Base-by-base conservation (phyloP, 2,329 filamentous ascomycete genomes). In the Colletotrichum musae region DNA sequence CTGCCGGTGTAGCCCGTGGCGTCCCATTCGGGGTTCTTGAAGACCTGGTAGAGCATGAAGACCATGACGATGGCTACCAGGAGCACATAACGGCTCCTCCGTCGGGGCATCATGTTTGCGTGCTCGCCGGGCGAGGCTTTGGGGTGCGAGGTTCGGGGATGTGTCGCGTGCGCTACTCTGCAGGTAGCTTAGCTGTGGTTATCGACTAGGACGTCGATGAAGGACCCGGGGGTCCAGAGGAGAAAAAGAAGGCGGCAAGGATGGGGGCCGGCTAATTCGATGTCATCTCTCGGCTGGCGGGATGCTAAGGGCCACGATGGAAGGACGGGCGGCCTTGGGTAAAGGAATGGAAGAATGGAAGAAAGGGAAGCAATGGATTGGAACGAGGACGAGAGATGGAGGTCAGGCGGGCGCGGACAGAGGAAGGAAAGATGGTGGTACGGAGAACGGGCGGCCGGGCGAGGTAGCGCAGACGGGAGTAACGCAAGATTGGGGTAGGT, bases 21-120 rank as follows among this genome's bases (percentile, higher is more conserved):
- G 47, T 78, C 74, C 80, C 79, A 81, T 39, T 72, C 72, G 36
- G 83, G 81, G 71, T 81, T 85, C 64, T 81, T 78, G 47, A 81
- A 79, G 64, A 84, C 78, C 68, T 85, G 86, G 75, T 87, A 87
- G 59, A 89, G 78, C 60, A 88, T 82, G 70, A 91, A 81, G 58
- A 89, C 78, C 58, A 89, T 78, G 65, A 90, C 77, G 70, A 87
- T 78, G 63, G 89, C 85, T 73, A 86, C 86, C 70, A 89, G 76
- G 41, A 89, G 77, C 70, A 91, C 89, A 66, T 90, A 82, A 68
- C 90, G 87, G 75, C 91, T 91, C 76, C 89, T 84, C 74, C 91
- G 84, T 59, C 90, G 87, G 67, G 88, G 78, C 86, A 92, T 89
- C 74, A 75, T 78, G 73, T 24, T 43, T 50, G 48, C 47, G 21